Evolutionary conservation across 208 protist genomes (phyloP), one percentile per base, ranked within the genome.

Genomic region (Trypanosomatidae sp.): DNA sequence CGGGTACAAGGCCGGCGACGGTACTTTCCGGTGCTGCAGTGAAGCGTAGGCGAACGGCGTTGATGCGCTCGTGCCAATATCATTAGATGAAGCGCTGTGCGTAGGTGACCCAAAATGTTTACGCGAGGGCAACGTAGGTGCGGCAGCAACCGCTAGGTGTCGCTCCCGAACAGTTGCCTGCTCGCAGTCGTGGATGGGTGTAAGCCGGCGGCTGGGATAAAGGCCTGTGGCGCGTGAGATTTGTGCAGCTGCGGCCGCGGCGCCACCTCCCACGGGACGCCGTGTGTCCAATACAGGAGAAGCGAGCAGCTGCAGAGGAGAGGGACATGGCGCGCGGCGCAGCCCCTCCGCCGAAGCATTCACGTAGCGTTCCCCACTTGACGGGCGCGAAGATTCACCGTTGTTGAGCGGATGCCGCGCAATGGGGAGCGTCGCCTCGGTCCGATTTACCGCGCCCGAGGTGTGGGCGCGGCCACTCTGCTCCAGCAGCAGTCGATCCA

Each of bases 401-500:
- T 4, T 12, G 15, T 59, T 59, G 10, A 59, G 10, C 25, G 25
- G 6, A 10, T 55, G 50, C 6, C 22, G 50, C 25, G 50, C 50
- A 3, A 9, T 28, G 50, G 50, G 12, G 22, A 7, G 3, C 5
- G 22, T 19, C 22, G 50, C 50, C 22, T 19, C 50, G 12, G 28
- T 12, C 22, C 5, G 56, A 28, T 8, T n/a, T n/a, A 3, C 12
- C 28, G 15, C 30, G 19, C 22, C 19, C 19, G 60, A 65, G 39
- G 60, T 41, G 28, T 22, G 64, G 8, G 39, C 22, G 46, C 17
- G 30, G 67, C 67, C 25, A 28, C 67, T n/a, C 33, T 71, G 25
- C 53, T 71, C 67, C 4, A 41, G 19, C 4, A 71, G 55, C 3
- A 58, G 15, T 19, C 67, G 52, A 62, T 60, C 52, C 39, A 70